Base-by-base conservation (phyloP, 2,329 filamentous ascomycete species). In the Fusarium drepaniforme region DNA sequence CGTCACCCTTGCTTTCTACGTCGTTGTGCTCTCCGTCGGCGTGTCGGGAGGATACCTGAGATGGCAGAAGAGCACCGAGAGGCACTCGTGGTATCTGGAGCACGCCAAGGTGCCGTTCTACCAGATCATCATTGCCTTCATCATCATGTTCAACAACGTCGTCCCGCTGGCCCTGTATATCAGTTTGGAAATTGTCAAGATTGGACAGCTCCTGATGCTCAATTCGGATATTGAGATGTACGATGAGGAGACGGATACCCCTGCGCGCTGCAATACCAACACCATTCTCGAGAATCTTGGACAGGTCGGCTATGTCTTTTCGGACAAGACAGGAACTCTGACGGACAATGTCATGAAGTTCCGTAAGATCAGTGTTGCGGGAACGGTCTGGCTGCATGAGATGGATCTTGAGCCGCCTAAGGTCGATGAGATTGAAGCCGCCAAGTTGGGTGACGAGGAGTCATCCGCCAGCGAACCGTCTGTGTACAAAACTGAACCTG, bases 321-420 rank as follows among this genome's bases (percentile, higher is more conserved):
- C 95, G 0, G 96, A 98, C 82, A 98, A 98, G 85, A 98, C 96
- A 0, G 96, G 96, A 2, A 98, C 96, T 0, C 86, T 98, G 75
- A 98, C 96, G 2, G 95, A 98, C 78, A 98, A 98, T 76, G 88
- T 95, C 13, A 98, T 98, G 96, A 94, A 95, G 72, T 98, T 98
- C 81, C 93, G 96, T 51, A 98, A 97, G 81, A 89, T 98, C 83
- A 97, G 94, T 77, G 92, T 98, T 37, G 95, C 94, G 4, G 96
- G 96, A 8, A 95, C 94, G 1, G 93, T 95, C 1, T 98, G 96
- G 95, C 86, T 97, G 37, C 96, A 98, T 76, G 93, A 97, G 79
- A 87, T 89, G 71, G 94, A 97, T 80, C 83, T 96, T 3, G 85
- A 89, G 62, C 81, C 57, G 62, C 81, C 57, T 46, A 70, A 85